Percentiles rank a stretch among this genome's conserved stretches.
These are phyloP conservation scores for Chrysoporthe deuterocubensis DNA, from an alignment of 2,329 filamentous ascomycete species.

Conservation along the genomic window DNA sequence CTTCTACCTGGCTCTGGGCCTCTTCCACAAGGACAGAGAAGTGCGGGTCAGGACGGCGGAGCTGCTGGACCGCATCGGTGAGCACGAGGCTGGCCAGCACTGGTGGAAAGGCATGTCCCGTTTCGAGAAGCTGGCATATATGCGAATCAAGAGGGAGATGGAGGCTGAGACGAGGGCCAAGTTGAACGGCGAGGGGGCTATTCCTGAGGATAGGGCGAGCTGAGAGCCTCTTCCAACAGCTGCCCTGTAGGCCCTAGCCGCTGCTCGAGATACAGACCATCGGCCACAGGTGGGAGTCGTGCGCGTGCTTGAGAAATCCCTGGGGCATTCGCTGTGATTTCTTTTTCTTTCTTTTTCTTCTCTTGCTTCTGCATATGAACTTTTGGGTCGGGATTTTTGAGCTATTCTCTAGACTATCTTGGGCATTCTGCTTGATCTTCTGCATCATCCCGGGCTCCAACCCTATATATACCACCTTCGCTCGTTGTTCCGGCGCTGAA, in stretches of 20 bases:
- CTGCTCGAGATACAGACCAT: not conserved
- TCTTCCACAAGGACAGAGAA: slow-evolving; percentile 86
- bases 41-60: slow-evolving; percentile 79
- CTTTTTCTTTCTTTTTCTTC: too few species aligned
- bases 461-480: slow-evolving; percentile 26
- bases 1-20: slow-evolving; percentile 86
- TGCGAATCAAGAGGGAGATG: slow-evolving; percentile 72
- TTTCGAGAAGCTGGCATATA: slow-evolving; percentile 86
- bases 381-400: not conserved
- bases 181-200: not conserved
- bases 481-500: slow-evolving; percentile 14
- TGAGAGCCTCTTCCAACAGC: slow-evolving; percentile 36
- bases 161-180: slow-evolving; percentile 50
- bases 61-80: slow-evolving; percentile 78
- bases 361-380: slow-evolving; percentile 3
- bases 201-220: slow-evolving; percentile 51
- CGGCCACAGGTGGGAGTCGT: not conserved
- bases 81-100: slow-evolving; percentile 88
- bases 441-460: slow-evolving; percentile 9
- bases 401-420: slow-evolving; percentile 17
- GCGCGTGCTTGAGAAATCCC: not conserved
- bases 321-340: not conserved
- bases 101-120: slow-evolving; percentile 88
- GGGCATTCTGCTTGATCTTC: slow-evolving; percentile 2
- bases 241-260: not conserved